Percentiles rank a stretch among this genome's conserved stretches.
phyloP scores from a whole-genome alignment of 179 eudicot species.

The Heliamphora pulchella region DNA sequence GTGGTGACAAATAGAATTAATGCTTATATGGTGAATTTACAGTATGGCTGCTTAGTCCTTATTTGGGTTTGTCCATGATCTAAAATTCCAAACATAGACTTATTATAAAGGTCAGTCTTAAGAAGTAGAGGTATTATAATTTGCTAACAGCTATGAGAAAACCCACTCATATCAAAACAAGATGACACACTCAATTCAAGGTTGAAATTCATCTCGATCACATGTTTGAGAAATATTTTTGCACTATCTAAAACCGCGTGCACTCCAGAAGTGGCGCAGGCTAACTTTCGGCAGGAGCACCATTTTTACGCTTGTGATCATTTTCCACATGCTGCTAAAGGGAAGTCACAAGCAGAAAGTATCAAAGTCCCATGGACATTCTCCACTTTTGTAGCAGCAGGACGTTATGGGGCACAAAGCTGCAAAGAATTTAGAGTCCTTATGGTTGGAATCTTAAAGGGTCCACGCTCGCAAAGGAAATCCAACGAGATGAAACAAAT shows the following conservation, averaged over 20 bases:
- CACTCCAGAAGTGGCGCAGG: background rate
- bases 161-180: too few relatives aligned
- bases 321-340: background rate
- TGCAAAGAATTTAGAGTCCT: background rate
- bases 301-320: too few relatives aligned
- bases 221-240: too few relatives aligned
- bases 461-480: background rate
- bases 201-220: too few relatives aligned
- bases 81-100: too few relatives aligned
- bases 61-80: too few relatives aligned
- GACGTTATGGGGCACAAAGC: background rate
- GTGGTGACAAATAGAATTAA: background rate
- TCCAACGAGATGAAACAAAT: background rate
- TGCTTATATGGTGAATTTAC: background rate
- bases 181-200: too few relatives aligned
- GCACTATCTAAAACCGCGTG: background rate
- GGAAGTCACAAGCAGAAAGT: background rate
- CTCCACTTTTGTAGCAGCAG: background rate
- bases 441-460: conserved; percentile 12
- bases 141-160: too few relatives aligned
- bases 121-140: too few relatives aligned
- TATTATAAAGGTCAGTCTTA: too few relatives aligned
- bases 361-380: background rate
- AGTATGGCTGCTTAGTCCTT: too few relatives aligned
- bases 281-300: background rate